Conservation (phyloP, 1,284 basidiomycete species). For the Malassezia pachydermatis region DNA sequence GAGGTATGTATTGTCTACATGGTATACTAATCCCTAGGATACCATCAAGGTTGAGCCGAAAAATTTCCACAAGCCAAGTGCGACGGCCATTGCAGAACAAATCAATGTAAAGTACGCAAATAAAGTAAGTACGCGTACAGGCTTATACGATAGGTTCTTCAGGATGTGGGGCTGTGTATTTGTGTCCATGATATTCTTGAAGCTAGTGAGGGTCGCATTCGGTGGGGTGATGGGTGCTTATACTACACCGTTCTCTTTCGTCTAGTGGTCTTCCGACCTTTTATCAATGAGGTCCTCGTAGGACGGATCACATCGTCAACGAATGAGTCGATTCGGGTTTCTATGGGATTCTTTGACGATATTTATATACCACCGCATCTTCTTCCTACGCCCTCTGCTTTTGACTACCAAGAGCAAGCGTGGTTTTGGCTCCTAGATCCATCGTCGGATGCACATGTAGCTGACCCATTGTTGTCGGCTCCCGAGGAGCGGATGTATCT, state of each 20-base stretch:
- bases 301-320: constrained; percentile 62
- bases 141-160: constrained; percentile 56
- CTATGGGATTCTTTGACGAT: constrained; percentile 86
- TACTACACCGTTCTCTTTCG: constrained; percentile 93
- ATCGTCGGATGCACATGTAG: constrained; percentile 32
- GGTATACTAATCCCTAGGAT: constrained; percentile 52
- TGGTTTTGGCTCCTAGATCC: constrained; percentile 50
- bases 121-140: constrained; percentile 33
- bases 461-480: constrained; percentile 23
- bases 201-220: constrained; percentile 78
- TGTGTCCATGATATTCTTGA: constrained; percentile 76
- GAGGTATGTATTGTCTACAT: constrained; percentile 16
- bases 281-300: constrained; percentile 75
- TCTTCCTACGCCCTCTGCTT: constrained; percentile 65
- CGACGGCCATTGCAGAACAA: constrained; percentile 64
- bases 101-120: constrained; percentile 91
- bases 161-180: constrained; percentile 80
- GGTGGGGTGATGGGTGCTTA: constrained; percentile 85
- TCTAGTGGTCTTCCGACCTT: constrained; percentile 81
- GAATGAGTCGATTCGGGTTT: constrained; percentile 51
- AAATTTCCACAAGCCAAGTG: constrained; percentile 62
- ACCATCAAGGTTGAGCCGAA: constrained; percentile 67
- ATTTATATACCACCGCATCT: constrained; percentile 63
- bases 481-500: constrained; percentile 69
- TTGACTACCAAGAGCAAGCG: constrained; percentile 51